Base-by-base conservation (phyloP, 331 rosid species). In the Quercus tomentella region DNA sequence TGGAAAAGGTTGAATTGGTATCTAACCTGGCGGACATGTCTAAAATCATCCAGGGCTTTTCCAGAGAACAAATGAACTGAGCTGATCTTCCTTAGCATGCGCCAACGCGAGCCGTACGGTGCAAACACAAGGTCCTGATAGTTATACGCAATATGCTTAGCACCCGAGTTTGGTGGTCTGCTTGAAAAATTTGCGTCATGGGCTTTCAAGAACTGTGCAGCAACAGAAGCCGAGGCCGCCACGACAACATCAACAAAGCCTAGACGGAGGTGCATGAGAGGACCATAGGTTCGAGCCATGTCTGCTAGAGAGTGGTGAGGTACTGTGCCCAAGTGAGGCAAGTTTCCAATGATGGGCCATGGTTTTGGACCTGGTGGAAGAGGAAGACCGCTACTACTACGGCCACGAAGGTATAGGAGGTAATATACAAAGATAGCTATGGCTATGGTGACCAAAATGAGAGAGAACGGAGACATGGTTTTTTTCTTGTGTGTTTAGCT, bases 361-460 rank as follows among this genome's bases (percentile, higher is more conserved):
- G 97, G 97, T 23, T 73, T 82, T 0, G 97, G 99, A 2, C 99
- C 97, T 0, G 99, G 99, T 0, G 95, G 91, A 2, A 93, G 92
- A 4, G 92, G 88, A 0, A 57, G 82, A 0, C 84, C 33, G 3
- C 51, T 55, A 18, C 63, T 56, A 15, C 60, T 61, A 0, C 88
- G 78, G 23, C 6, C 31, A n/a, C 74, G 20, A 3, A 23, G 60
- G 8, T 70, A 79, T 1, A 88, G 14, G 1, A 88, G 14, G 6
- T 75, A 57, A 60, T 74, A 74, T 6, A 92, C 7, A 1, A 92
- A 10, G 4, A 71, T 56, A 1, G 81, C 74, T 15, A 62, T 18
- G 25, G 30, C 57, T 0, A 83, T 14, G 4, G 79, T 81, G 4
- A 75, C 85, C 0, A 80, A 6, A 21, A 21, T 16, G 30, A 83